These are phyloP conservation scores for Colletotrichum siamense DNA, from an alignment of 2,329 filamentous ascomycete species.

Conservation along the genomic window DNA sequence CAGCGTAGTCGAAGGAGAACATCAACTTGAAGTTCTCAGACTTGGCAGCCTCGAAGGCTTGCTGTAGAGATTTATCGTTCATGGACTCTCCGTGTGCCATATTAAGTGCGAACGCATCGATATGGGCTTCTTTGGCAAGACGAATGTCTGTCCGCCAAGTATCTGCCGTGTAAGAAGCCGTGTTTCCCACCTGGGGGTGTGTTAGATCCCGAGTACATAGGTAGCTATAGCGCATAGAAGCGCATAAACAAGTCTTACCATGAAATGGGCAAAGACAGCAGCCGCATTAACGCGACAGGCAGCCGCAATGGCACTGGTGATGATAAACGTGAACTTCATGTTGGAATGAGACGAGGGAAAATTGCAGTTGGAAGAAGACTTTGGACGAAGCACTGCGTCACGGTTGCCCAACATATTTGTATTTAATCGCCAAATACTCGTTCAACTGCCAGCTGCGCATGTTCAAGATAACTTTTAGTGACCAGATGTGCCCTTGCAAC, in stretches of 20 bases:
- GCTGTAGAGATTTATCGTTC: conserved; percentile 9
- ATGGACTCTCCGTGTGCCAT: conserved; percentile 2
- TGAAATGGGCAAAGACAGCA: not conserved
- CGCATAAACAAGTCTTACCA: not conserved
- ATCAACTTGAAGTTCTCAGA: not conserved
- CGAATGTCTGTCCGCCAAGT: not conserved
- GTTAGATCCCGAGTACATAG: not conserved
- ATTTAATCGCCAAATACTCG: too few species aligned
- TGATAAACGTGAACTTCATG: too few species aligned
- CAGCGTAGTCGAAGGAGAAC: conserved; percentile 10
- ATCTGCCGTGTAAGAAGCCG: not conserved
- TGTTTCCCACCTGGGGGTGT: not conserved
- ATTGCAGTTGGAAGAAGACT: too few species aligned
- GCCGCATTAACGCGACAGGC: not conserved
- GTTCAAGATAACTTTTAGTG: too few species aligned
- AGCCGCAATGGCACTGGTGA: not conserved
- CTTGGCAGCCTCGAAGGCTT: not conserved
- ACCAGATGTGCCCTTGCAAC: too few species aligned
- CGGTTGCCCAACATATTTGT: too few species aligned
- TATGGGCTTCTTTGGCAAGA: conserved; percentile 1
- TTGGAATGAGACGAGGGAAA: too few species aligned
- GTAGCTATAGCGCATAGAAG: not conserved
- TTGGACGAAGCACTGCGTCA: too few species aligned
- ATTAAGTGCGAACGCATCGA: conserved; percentile 8
- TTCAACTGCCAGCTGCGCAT: too few species aligned